Evolutionary conservation across 2,329 filamentous ascomycete genomes (phyloP).

Genomic region (Tolypocladium endophyticum): DNA sequence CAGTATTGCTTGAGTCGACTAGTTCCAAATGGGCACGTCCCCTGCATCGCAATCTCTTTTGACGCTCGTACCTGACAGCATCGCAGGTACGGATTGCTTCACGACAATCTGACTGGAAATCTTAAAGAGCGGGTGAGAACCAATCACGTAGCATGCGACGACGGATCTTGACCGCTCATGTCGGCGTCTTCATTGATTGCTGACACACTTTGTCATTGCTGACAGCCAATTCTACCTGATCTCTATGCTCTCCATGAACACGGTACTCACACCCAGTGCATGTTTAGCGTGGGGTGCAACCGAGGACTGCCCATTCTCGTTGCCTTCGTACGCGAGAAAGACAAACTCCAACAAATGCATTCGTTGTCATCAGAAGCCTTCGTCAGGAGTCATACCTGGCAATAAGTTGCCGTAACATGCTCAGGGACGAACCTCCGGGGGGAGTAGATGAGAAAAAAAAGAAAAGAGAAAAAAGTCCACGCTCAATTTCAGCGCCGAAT

Average conservation of each 20-base stretch:
- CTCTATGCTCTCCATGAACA: not conserved
- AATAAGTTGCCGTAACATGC: not conserved
- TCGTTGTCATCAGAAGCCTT: not conserved
- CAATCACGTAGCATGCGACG: not conserved
- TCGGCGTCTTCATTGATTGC: not conserved
- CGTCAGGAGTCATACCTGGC: not conserved
- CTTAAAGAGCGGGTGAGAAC: not conserved
- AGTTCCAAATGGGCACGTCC: not conserved
- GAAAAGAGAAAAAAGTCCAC: not conserved
- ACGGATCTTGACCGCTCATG: not conserved
- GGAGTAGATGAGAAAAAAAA: not conserved
- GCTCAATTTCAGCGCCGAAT: slow-evolving; percentile 17
- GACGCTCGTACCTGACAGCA: not conserved
- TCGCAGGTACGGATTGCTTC: not conserved
- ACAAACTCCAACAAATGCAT: not conserved
- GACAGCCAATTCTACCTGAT: slow-evolving; percentile 12
- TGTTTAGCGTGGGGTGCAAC: not conserved
- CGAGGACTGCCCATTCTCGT: not conserved
- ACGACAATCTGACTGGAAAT: not conserved
- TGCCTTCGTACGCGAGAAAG: not conserved
- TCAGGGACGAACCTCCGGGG: not conserved
- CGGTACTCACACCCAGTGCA: not conserved
- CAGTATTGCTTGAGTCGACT: not conserved
- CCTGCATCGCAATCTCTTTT: not conserved
- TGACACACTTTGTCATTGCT: slow-evolving; percentile 9